phyloP scores from a whole-genome alignment of 495 filamentous ascomycete species.

The Penicillium maclennaniae region DNA sequence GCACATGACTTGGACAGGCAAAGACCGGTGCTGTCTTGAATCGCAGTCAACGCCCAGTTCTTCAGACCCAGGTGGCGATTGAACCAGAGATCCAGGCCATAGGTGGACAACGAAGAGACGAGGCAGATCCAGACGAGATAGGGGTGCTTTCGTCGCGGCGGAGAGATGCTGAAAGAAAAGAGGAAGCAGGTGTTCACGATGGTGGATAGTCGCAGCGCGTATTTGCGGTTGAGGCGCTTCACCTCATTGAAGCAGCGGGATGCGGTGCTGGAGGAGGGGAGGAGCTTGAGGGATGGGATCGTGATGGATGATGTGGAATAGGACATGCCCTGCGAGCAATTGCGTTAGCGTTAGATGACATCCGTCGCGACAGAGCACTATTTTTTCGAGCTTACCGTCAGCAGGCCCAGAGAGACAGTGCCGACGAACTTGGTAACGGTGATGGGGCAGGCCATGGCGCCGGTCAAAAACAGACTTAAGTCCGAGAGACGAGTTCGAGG shows the following conservation, averaged over 20 bases:
- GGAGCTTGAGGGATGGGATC: constrained; percentile 69
- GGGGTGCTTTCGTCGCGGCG: constrained; percentile 66
- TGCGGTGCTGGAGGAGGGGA: constrained; percentile 67
- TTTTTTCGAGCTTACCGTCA: constrained; percentile 62
- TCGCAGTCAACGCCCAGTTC: constrained; percentile 23
- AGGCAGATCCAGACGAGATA: constrained; percentile 78
- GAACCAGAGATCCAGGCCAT: constrained; percentile 54
- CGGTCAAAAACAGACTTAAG: neutral
- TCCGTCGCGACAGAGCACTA: neutral
- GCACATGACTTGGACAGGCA: constrained; percentile 25
- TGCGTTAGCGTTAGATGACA: constrained; percentile 1
- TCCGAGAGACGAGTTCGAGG: neutral
- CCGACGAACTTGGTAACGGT: constrained; percentile 84
- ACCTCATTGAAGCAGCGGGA: constrained; percentile 61
- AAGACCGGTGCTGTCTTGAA: constrained; percentile 28
- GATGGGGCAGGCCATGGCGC: constrained; percentile 65
- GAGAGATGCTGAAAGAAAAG: constrained; percentile 70
- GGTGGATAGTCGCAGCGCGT: constrained; percentile 57
- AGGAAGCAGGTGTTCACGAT: constrained; percentile 61
- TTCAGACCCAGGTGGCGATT: constrained; percentile 34
- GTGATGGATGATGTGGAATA: constrained; percentile 71
- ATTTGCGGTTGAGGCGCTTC: constrained; percentile 52
- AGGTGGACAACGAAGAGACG: constrained; percentile 50
- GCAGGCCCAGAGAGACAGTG: constrained; percentile 76
- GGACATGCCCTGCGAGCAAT: constrained; percentile 64